Evolutionary conservation across 1,284 basidiomycete species (phyloP).

Genomic region (Peniophora sp.): DNA sequence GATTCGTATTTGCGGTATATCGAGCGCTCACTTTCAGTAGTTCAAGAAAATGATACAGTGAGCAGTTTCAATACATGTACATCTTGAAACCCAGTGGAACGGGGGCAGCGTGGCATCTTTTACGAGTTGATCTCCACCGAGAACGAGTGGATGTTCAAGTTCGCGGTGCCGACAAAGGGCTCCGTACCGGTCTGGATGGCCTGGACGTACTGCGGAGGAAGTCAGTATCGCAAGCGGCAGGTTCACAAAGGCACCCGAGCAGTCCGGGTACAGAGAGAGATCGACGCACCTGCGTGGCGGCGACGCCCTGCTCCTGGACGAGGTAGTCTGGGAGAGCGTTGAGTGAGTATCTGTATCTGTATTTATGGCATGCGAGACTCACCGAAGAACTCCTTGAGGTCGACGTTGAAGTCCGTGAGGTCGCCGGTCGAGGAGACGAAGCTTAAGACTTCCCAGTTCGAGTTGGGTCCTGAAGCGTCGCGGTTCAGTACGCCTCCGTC

Average conservation of each 20-base stretch:
- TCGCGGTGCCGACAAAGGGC: conserved; percentile 35
- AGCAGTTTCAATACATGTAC: too few relatives aligned
- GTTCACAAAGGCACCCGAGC: conserved; percentile 1
- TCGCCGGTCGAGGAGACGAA: conserved; percentile 43
- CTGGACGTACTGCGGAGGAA: conserved; percentile 30
- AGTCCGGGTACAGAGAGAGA: neutral
- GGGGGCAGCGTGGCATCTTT: too few relatives aligned
- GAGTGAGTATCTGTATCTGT: too few relatives aligned
- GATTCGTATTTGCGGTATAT: too few relatives aligned
- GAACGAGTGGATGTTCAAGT: conserved; percentile 29
- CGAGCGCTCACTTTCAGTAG: too few relatives aligned
- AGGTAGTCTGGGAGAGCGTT: conserved; percentile 28
- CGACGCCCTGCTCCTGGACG: conserved; percentile 30
- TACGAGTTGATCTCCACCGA: conserved; percentile 21
- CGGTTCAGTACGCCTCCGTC: too few relatives aligned
- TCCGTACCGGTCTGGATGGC: conserved; percentile 40
- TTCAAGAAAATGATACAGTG: too few relatives aligned
- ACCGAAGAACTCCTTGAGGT: conserved; percentile 53
- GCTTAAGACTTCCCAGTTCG: conserved; percentile 49
- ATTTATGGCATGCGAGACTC: conserved; percentile 9
- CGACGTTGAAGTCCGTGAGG: conserved; percentile 44
- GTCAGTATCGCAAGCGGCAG: neutral
- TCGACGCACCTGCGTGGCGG: conserved; percentile 28
- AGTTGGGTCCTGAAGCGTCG: conserved; percentile 29
- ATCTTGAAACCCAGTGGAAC: too few relatives aligned